A percentile compares a stretch with the other conserved stretches of the same genome.
Evolutionary conservation across 352 stramenopile genomes (phyloP).

Genomic region (Globisporangium recalcitrans): DNA sequence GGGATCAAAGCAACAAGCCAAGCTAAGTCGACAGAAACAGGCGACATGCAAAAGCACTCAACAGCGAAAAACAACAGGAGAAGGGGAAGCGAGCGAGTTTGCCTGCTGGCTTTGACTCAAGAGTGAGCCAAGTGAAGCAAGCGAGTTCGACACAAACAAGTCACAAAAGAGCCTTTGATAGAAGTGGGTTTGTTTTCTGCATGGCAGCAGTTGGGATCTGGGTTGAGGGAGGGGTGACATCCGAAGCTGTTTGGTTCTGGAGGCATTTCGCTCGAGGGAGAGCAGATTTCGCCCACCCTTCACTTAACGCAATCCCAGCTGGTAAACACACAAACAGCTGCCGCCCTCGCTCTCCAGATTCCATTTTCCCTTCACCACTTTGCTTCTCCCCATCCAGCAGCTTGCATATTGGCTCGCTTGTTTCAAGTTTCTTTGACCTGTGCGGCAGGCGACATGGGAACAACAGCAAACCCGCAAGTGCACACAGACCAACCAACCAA

Average conservation of each 20-base stretch:
- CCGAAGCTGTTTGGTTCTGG: background rate
- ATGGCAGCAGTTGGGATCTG: conserved; percentile 6
- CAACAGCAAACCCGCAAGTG: background rate
- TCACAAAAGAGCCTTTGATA: conserved; percentile 8
- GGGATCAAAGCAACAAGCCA: conserved; percentile 8
- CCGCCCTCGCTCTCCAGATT: conserved; percentile 9
- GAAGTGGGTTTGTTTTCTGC: conserved; percentile 4
- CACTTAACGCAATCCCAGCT: conserved; percentile 11
- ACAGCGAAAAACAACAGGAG: conserved; percentile 7
- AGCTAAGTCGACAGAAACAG: too few relatives aligned
- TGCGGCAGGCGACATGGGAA: too few relatives aligned
- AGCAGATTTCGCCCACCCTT: background rate
- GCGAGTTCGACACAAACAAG: background rate
- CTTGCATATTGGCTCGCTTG: background rate
- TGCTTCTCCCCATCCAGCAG: background rate
- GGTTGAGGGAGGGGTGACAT: conserved; percentile 3
- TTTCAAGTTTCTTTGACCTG: background rate
- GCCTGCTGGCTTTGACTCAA: conserved; percentile 1
- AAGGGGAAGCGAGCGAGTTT: background rate
- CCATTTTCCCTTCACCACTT: background rate
- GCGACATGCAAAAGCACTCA: background rate
- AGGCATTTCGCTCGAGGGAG: background rate
- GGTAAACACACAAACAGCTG: conserved; percentile 5
- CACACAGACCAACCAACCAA: background rate
- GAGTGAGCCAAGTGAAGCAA: background rate